These are phyloP conservation scores for Akanthomyces muscarius DNA, from an alignment of 2,329 filamentous ascomycete species.

Conservation along the genomic window DNA sequence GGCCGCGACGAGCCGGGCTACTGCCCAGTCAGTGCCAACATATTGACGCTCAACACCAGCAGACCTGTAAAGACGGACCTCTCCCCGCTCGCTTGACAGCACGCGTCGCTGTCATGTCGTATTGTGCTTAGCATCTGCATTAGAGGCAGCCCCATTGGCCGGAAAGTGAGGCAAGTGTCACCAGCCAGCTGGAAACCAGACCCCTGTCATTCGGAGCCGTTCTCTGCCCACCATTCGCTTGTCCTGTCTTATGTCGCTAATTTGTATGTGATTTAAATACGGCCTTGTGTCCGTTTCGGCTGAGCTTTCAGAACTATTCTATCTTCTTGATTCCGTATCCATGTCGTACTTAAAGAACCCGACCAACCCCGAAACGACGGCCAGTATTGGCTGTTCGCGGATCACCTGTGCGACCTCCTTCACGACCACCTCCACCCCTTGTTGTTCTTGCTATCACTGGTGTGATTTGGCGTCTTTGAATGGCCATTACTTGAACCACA, in stretches of 20 bases:
- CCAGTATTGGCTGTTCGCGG: constrained; percentile 4
- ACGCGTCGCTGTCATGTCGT: constrained; percentile 5
- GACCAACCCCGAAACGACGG: constrained; percentile 3
- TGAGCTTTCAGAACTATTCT: constrained; percentile 4
- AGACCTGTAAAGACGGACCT: constrained; percentile 2
- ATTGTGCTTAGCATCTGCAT: not conserved
- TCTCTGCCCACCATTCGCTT: constrained; percentile 6
- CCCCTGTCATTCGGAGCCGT: not conserved
- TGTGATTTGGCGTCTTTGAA: not conserved
- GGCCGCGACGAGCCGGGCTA: constrained; percentile 6
- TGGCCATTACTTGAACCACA: not conserved
- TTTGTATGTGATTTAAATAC: constrained; percentile 13
- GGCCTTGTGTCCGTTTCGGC: constrained; percentile 8
- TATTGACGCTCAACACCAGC: not conserved
- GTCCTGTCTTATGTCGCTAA: not conserved
- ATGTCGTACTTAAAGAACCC: constrained; percentile 9
- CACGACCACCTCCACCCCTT: not conserved
- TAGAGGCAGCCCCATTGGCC: not conserved
- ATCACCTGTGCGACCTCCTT: not conserved
- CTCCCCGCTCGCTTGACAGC: constrained; percentile 7
- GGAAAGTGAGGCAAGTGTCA: constrained; percentile 12
- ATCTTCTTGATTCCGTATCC: constrained; percentile 14
- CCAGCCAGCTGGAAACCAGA: constrained; percentile 6
- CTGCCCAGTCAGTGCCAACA: constrained; percentile 3
- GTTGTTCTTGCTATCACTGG: not conserved